phyloP scores from a whole-genome alignment of 2,329 filamentous ascomycete species.

The Diaporthe vaccinii region DNA sequence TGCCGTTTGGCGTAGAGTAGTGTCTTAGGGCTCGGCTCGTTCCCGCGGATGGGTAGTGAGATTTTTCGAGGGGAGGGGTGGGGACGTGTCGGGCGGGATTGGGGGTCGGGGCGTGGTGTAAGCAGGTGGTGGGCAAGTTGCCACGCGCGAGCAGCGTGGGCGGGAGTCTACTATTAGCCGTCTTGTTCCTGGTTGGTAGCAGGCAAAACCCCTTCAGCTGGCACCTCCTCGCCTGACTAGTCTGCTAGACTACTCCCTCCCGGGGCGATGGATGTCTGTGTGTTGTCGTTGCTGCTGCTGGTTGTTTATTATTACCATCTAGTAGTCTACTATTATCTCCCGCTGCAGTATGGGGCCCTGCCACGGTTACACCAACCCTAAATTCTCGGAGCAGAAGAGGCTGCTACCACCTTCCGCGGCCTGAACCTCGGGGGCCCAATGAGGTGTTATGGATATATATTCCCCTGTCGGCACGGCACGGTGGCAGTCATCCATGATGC shows the following conservation, averaged over 20 bases:
- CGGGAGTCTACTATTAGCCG: background rate
- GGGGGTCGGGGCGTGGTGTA: background rate
- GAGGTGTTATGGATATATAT: conserved; percentile 33
- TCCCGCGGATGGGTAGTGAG: conserved; percentile 9
- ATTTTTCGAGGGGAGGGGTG: background rate
- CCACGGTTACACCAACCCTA: conserved; percentile 18
- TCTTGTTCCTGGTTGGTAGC: conserved; percentile 28
- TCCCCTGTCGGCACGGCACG: conserved; percentile 29
- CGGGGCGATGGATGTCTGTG: conserved; percentile 3
- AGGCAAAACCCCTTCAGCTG: conserved; percentile 21
- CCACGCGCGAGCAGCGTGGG: conserved; percentile 21
- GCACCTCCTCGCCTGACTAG: background rate
- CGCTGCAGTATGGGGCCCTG: background rate
- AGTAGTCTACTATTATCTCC: conserved; percentile 6
- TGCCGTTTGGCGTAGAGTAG: conserved; percentile 17
- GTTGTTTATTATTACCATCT: conserved; percentile 5
- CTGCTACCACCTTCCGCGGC: conserved; percentile 28
- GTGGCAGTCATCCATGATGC: conserved; percentile 24
- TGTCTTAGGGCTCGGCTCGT: conserved; percentile 28
- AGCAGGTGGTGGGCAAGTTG: background rate
- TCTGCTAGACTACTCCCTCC: background rate
- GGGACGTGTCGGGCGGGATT: background rate
- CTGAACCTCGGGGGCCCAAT: conserved; percentile 22
- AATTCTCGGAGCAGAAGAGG: background rate
- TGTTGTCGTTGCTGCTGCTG: background rate